Conservation (phyloP, 1,284 basidiomycete species). For the Neonothopanus nambi region DNA sequence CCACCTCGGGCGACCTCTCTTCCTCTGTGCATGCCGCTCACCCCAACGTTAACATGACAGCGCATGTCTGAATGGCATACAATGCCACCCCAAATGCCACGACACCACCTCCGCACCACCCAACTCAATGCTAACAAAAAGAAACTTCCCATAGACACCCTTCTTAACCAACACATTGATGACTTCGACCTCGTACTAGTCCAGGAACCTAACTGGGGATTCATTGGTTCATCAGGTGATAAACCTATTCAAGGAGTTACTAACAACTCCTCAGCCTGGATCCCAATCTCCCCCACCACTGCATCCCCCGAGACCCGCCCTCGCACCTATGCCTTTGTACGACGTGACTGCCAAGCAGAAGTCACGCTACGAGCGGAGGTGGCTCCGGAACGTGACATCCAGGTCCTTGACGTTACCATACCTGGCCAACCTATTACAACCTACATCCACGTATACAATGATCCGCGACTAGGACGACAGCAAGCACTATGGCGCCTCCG, state of each 20-base stretch:
- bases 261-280: slow-evolving; percentile 4
- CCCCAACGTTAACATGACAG: neutral
- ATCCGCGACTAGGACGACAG: neutral
- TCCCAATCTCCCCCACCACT: neutral
- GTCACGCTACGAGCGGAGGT: slow-evolving; percentile 6
- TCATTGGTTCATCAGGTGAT: neutral
- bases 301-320: neutral
- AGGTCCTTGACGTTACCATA: slow-evolving; percentile 2
- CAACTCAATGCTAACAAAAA: slow-evolving; percentile 10
- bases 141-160: neutral
- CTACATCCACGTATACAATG: slow-evolving; percentile 6
- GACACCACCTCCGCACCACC: neutral
- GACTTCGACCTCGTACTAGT: neutral
- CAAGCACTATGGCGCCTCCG: neutral
- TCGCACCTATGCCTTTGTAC: neutral
- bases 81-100: too few relatives aligned
- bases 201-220: slow-evolving; percentile 9
- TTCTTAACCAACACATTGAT: slow-evolving; percentile 1
- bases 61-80: neutral
- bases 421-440: neutral
- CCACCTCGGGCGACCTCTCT: neutral
- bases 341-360: neutral
- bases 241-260: neutral
- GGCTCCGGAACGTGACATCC: slow-evolving; percentile 1
- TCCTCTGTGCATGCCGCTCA: neutral